Evolutionary conservation across 345 rosid genomes (phyloP).

Genomic region (Rhodamnia argentea): DNA sequence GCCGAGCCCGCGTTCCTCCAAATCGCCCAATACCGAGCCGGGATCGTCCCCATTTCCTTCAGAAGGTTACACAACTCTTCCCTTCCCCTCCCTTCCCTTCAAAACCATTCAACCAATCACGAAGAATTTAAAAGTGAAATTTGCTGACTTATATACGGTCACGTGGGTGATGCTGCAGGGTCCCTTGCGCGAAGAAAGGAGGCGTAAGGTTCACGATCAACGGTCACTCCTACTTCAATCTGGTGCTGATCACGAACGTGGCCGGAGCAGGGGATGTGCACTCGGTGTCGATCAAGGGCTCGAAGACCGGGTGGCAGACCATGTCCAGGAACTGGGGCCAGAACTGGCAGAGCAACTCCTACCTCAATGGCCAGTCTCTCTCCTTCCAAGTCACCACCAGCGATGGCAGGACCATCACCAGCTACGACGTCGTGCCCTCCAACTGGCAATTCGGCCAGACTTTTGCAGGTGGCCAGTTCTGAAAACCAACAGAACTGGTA

Average conservation of each 20-base stretch:
- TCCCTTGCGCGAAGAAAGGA: conserved; percentile 82
- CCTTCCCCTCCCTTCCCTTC: background rate
- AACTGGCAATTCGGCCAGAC: conserved; percentile 93
- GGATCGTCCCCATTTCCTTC: conserved; percentile 87
- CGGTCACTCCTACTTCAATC: conserved; percentile 94
- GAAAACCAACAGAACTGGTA: background rate
- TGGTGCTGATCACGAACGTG: conserved; percentile 74
- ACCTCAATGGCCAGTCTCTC: conserved; percentile 69
- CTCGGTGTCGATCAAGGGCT: conserved; percentile 82
- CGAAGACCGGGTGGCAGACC: conserved; percentile 75
- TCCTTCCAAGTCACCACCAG: conserved; percentile 91
- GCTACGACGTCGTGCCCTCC: conserved; percentile 43
- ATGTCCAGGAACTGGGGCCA: conserved; percentile 99
- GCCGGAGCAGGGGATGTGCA: conserved; percentile 84
- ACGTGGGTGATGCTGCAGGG: conserved; percentile 26
- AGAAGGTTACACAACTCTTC: conserved; percentile 32
- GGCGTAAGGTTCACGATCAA: conserved; percentile 81
- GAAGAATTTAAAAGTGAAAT: background rate
- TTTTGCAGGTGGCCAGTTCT: conserved; percentile 64
- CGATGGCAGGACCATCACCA: conserved; percentile 68
- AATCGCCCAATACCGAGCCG: conserved; percentile 88
- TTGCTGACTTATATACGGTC: background rate
- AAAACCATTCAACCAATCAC: background rate
- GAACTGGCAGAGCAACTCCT: conserved; percentile 95
- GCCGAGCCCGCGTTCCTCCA: conserved; percentile 95